phyloP scores from a whole-genome alignment of 345 rosid species.

The Acer campestre region DNA sequence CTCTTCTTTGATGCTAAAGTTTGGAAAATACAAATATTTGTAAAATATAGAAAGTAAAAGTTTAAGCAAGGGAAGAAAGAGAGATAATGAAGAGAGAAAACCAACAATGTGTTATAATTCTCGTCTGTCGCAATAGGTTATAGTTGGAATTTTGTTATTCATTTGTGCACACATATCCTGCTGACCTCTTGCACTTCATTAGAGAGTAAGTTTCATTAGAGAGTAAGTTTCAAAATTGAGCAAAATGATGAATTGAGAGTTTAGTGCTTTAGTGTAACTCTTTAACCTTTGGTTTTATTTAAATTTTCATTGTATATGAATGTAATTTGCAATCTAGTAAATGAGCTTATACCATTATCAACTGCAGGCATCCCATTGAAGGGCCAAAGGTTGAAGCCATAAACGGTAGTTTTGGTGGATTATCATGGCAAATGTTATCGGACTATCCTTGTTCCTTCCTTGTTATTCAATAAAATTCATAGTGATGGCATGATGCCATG shows the following conservation, averaged over 20 bases:
- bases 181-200: constrained; percentile 8
- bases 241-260: neutral
- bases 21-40: neutral
- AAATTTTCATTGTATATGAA: neutral
- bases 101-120: neutral
- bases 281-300: neutral
- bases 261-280: neutral
- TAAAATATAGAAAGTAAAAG: neutral
- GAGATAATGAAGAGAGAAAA: neutral
- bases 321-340: neutral
- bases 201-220: neutral
- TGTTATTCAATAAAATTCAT: constrained; percentile 23
- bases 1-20: neutral
- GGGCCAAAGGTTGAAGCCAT: neutral
- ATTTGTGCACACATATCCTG: neutral
- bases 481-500: neutral
- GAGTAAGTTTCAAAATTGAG: neutral
- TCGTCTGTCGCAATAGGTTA: neutral
- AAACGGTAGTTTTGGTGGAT: constrained; percentile 17
- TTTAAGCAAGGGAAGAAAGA: neutral
- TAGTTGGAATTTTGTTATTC: neutral
- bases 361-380: constrained; percentile 19
- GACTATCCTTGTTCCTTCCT: neutral
- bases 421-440: neutral
- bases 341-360: neutral